Evolutionary conservation across 2,329 filamentous ascomycete species (phyloP), one percentile per base, ranked within the genome.

Genomic region (Cryphonectria carpinicola): DNA sequence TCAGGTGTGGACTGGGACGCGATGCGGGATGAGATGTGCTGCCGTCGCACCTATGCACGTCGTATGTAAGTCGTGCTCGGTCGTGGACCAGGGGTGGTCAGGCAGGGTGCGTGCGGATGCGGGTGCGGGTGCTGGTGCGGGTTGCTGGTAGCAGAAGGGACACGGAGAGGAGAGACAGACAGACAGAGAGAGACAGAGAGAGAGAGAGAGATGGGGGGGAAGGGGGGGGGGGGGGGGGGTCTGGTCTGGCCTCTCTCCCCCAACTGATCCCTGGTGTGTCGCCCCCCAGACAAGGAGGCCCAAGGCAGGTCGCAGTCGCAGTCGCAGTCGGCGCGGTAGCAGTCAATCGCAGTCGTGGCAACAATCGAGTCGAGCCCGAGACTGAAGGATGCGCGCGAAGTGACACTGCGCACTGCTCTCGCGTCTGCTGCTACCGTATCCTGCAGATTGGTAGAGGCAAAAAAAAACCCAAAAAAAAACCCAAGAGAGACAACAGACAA

Each of bases 1-100:
- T 43, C 56, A 54, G 66, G 32, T 58, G 65, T 32, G 37, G 25
- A 43, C 37, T 54, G 65, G 28, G 58, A 65, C 61, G 39, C 11
- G 65, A 70, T 68, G 71, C 71, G 70, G 71, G 70, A 71, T 68
- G 70, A 61, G 70, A 67, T 46, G 67, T 61, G 65, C 62, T 69
- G 67, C 70, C 25, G 72, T 72, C 72, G 72, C 72, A 73, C 67
- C 67, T 69, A 73, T 71, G 71, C 72, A 72, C 69, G 72, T 64
- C 66, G 69, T 61, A 69, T 70, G 67, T 60, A 64, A 69, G 69
- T 72, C 66, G 65, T 68, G 60, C 71, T 68, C 56, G 71, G 63
- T 72, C 39, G 68, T 63, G 65, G 60, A 61, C 61, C 65, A 28
- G 43, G 43, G 70, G 43, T 37, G 70, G 65, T 22, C 61, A n/a